Evolutionary conservation across 495 filamentous ascomycete genomes (phyloP).

Genomic region (Choiromyces venosus): DNA sequence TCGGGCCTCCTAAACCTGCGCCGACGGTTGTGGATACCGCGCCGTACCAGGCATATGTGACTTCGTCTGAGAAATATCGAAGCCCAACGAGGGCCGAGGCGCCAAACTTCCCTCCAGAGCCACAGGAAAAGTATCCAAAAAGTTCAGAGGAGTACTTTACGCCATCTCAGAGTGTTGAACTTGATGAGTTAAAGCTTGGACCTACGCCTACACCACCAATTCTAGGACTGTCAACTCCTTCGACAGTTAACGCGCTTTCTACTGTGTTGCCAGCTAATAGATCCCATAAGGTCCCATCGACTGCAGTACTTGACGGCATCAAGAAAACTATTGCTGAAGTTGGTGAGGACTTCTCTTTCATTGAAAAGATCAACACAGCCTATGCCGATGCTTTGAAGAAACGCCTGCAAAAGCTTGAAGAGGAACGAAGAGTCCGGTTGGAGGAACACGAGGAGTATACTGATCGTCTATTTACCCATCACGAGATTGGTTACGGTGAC

Average conservation of each 20-base stretch:
- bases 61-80: conserved; percentile 5
- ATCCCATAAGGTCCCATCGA: conserved; percentile 8
- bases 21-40: conserved; percentile 17
- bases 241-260: conserved; percentile 1
- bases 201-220: not conserved
- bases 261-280: conserved; percentile 20
- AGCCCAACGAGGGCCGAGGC: conserved; percentile 19
- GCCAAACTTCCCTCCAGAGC: conserved; percentile 23
- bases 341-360: conserved; percentile 40
- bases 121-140: not conserved
- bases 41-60: conserved; percentile 10
- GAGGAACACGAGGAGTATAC: conserved; percentile 33
- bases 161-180: not conserved
- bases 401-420: conserved; percentile 26
- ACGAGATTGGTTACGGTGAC: conserved; percentile 40
- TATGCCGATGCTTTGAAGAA: conserved; percentile 28
- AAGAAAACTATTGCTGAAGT: conserved; percentile 25
- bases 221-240: conserved; percentile 2
- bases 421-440: conserved; percentile 18
- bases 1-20: conserved; percentile 9
- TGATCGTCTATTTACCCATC: conserved; percentile 31
- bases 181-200: conserved; percentile 4
- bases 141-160: conserved; percentile 19
- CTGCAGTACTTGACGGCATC: conserved; percentile 26
- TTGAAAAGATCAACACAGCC: conserved; percentile 23